These are phyloP conservation scores for Diaporthe sp. DNA, from an alignment of 2,329 filamentous ascomycete species.

Conservation along the genomic window DNA sequence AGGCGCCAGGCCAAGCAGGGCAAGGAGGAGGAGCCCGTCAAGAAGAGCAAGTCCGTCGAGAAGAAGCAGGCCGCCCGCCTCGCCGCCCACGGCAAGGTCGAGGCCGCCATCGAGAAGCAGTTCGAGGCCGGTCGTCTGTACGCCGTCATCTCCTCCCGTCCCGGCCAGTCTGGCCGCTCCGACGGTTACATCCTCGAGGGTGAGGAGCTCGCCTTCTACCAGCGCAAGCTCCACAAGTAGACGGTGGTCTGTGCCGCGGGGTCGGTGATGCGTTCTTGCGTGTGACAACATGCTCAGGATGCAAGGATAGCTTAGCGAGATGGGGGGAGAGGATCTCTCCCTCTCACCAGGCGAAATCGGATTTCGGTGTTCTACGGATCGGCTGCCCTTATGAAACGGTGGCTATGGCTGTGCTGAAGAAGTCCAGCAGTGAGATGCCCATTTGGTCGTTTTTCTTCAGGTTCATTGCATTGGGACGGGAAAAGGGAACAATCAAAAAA, in stretches of 20 bases:
- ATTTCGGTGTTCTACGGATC: conserved; percentile 43
- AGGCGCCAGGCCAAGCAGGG: conserved; percentile 89
- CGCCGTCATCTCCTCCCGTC: conserved; percentile 92
- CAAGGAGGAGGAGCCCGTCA: conserved; percentile 75
- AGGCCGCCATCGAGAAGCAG: conserved; percentile 93
- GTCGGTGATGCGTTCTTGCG: neutral
- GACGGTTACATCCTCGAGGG: conserved; percentile 99
- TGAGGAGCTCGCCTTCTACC: conserved; percentile 99
- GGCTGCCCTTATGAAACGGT: conserved; percentile 41
- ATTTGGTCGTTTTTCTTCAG: conserved; percentile 36
- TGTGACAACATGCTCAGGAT: neutral
- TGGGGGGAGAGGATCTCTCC: neutral
- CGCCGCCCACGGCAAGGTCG: conserved; percentile 91
- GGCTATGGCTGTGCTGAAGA: conserved; percentile 36
- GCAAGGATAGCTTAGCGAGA: conserved; percentile 37
- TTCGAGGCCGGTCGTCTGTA: conserved; percentile 99
- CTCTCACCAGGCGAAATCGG: conserved; percentile 41
- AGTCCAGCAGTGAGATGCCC: conserved; percentile 37
- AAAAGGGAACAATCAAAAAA: conserved; percentile 42
- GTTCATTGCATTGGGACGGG: conserved; percentile 41
- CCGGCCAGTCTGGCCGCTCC: conserved; percentile 95
- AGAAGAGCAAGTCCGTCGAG: conserved; percentile 97
- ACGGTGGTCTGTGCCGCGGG: conserved; percentile 46
- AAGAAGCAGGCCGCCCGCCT: conserved; percentile 95
- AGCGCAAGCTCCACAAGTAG: conserved; percentile 99